Evolutionary conservation across 768 basidiomycete species (phyloP), one percentile per base, ranked within the genome.

Genomic region (Suillus occidentalis): DNA sequence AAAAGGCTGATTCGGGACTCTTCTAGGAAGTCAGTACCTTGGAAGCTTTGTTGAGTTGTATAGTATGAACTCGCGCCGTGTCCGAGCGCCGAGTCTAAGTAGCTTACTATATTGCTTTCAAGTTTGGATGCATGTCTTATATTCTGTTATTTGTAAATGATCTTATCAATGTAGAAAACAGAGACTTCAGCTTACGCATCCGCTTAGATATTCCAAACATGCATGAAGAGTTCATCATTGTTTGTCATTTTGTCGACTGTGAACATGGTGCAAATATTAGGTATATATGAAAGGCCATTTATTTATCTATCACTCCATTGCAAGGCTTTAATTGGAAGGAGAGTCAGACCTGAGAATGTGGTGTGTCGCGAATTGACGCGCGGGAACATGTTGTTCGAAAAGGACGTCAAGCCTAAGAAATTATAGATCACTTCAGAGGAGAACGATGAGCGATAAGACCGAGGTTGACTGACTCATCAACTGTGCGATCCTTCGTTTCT

Each of bases 331-430:
- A 25, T 25, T 49, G 47, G 47, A 50, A 25, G 49, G 49, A 6
- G 49, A 50, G 7, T 63, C 65, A 6, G 1, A 28, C 8, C 67
- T 65, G 36, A 73, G 66, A 63, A 75, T n/a, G 34, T 10, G n/a
- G 12, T 72, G 60, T 18, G 53, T 37, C 36, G 49, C 68, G 55
- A 77, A 78, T 40, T 64, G 62, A 59, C 73, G 72, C 43, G 76
- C 75, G 16, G 73, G 61, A 12, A 78, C 71, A 60, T 67, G 67
- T 52, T 64, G 69, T 59, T 78, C 76, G 58, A 72, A 78, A 64
- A 77, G 65, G 22, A 74, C 40, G 61, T 78, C 77, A 56, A 78
- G 71, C 20, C 72, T 73, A 20, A 1, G 45, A 28, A 10, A 43
- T 36, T 36, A 36, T 36, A 40, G 14, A 63, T 50, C 36, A 10